Evolutionary conservation across 805 yeast species (phyloP), one percentile per base, ranked within the genome.

Genomic region (Suhomyces faveliae): DNA sequence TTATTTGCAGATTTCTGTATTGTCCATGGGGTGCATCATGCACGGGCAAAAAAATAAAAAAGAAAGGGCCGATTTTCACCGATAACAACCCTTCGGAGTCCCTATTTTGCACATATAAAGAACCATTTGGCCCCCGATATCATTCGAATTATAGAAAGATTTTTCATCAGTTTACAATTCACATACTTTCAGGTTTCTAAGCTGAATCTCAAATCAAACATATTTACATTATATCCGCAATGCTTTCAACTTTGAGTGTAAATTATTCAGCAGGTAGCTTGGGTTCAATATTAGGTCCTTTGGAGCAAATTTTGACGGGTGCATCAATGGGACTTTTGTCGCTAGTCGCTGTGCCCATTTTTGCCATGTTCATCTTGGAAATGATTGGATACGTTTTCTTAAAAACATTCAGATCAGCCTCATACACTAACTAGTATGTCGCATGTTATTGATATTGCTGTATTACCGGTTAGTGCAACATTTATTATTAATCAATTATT

Each of bases 311-410:
- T 37, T 40, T 46, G 41, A 46, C 43, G 38, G 38, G 39, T 42
- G 43, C 48, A n/a, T 42, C 43, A n/a, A 29, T 35, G 30, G 48
- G 48, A 12, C 25, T 46, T 10, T 46, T 46, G 45, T 37, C 37
- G 40, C 22, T 46, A 20, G 41, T 46, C 6, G 45, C 43, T 12
- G 27, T 41, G n/a, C 48, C 48, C 9, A 10, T 46, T 8, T 10
- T 41, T 7, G 13, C 38, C 5, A 24, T 40, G 35, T 46, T 46
- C 17, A n/a, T 46, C 11, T 37, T 33, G 24, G 48, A 46, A 20
- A 24, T 46, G 19, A 24, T 46, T 15, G 42, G 48, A 11, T 46
- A 46, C 40, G 35, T 46, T 35, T 46, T 40, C 37, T 22, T 46
- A 25, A 35, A 35, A 23, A 35, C 48, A 11, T 40, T 40, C 45